Base-by-base conservation (phyloP, 441 rosid genomes). In the Syzygium malaccense region DNA sequence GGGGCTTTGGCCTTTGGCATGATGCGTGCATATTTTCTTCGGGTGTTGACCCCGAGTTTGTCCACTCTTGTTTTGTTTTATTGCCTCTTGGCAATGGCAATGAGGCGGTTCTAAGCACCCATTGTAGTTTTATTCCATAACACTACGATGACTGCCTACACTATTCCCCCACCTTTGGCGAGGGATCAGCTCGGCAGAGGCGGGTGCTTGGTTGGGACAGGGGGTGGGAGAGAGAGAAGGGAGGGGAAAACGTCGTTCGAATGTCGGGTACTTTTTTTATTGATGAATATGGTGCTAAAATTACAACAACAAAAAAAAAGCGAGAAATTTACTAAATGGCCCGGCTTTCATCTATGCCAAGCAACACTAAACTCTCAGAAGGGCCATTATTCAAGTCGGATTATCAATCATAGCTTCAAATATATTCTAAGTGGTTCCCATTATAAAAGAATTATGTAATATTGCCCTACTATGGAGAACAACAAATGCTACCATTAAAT, bases 181-280 rank as follows among this genome's bases (percentile, higher is more conserved):
- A 64, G 71, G 37, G 19, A 33, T 2, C 11, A 0, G 19, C 71
- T 2, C 11, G 0, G 20, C 20, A 4, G 11, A 64, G 71, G 3
- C 11, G 1, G 71, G 37, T 15, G 5, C 37, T 64, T 1, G 37
- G 6, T 30, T 30, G 75, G 41, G 75, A 30, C 2, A 5, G 60
- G 9, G 4, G 30, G 1, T 3, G 41, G 4, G 75, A 64, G 33
- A 30, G 71, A 64, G 75, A 64, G 1, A 64, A 17, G 75, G 23
- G 41, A 64, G 41, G 75, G 5, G 41, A 17, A 64, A 64, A 17
- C 0, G 0, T 17, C 75, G 0, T 30, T 30, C 7, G 66, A 60
- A 60, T 60, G 66, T 20, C 18, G 0, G 66, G 32, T 60, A 60
- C 66, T 28, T 13, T 60, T 60, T 28, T 28, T 25, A 13, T 60